Evolutionary conservation across 257 asterid species (phyloP), one percentile per base, ranked within the genome.

Genomic region (Anisodus tanguticus): DNA sequence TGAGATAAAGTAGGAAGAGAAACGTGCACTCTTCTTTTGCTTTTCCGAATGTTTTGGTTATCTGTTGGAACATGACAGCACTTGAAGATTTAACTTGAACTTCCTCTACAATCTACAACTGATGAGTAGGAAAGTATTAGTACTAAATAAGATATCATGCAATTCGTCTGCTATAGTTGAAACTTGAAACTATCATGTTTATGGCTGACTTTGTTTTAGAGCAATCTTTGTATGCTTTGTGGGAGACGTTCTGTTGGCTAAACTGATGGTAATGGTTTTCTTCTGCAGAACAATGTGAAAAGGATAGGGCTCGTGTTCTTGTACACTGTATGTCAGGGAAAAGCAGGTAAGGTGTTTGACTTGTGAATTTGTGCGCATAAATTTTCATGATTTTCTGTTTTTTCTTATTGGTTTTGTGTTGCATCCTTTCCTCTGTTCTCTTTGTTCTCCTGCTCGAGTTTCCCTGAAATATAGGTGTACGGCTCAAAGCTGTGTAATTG

Each of bases 251-350:
- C 35, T 80, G 62, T 72, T 49, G 39, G 74, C 68, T 86, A 86
- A 31, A 69, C 55, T 82, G 79, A 71, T 84, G 81, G 79, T 26
- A 5, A 12, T 8, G 15, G 6, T 69, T 70, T 41, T 41, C 43
- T 83, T 81, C 43, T 87, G 91, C 97, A 96, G 99, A 91, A 79
- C 92, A 96, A 89, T 96, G 98, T 83, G 97, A 92, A 88, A 93
- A 77, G 79, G 96, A 94, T 70, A 92, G 89, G 85, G 96, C 95
- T 69, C 95, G 97, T 90, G 98, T 95, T 87, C 99, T 95, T 85
- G 99, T 95, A 60, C 99, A 95, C 76, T 95, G 99, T 90, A 95
- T 95, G 99, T 92, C 96, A 4, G 99, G 99, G 62, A 96, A 90
- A 89, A 94, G 88, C 93, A 94, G 97, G 99, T 90, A 86, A 31